Evolutionary conservation across 805 yeast species (phyloP), one percentile per base, ranked within the genome.

Genomic region (Crinitomyces ghanaensis): DNA sequence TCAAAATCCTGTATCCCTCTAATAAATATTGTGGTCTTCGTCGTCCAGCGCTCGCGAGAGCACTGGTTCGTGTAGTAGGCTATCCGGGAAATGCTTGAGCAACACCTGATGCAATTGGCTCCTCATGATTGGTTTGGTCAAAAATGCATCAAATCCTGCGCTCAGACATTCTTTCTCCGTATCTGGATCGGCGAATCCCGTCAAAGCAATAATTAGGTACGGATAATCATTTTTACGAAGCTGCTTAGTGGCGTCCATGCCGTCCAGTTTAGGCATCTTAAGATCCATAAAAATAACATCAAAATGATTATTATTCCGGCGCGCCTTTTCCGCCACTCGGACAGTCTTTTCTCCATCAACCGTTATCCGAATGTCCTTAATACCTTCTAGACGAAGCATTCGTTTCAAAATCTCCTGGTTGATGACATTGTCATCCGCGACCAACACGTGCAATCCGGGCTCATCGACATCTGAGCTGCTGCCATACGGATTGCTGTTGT

Each of bases 221-320:
- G 54, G 53, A 49, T 70, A 82, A 38, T 80, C 55, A 28, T 78
- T 74, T 12, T 63, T 57, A 26, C 95, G 65, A 24, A 88, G 79
- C 48, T 70, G 65, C 39, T 65, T 72, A 0, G 97, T 86, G 0
- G 96, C 94, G 17, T 74, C 63, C 19, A 86, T 59, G 2, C 98
- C 98, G 53, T 88, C 96, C 44, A 85, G 66, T 47, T 73, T 77
- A 4, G 97, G 97, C 97, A 86, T 88, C 57, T 88, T 96, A 33
- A 88, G 93, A 56, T 88, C 98, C 98, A 88, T 88, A 51, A 88
- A 82, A 2, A 91, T 72, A 34, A 88, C 57, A 51, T 83, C 88
- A 52, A 66, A 85, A 13, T 28, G 36, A 3, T 31, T 23, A 6
- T 35, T 36, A 8, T 15, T 24, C 20, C 30, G 35, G 24, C 63